Base-by-base conservation (phyloP, 345 rosid genomes). In the Turritis glabra region DNA sequence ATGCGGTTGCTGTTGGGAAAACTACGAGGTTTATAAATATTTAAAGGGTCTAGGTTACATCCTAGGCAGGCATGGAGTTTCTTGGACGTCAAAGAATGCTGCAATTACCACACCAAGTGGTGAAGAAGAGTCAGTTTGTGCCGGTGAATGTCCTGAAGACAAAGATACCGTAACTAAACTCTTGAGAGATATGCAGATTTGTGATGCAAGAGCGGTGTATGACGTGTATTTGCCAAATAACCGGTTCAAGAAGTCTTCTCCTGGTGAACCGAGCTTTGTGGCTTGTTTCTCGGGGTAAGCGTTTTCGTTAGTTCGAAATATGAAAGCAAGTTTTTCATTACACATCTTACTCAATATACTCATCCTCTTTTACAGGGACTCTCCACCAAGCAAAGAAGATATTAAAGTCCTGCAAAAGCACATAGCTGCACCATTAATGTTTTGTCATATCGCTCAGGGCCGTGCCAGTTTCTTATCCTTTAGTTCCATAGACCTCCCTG, bases 211-310 rank as follows among this genome's bases (percentile, higher is more conserved):
- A 51, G 86, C 82, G 0, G 86, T 74, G 74, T 93, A 88, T 62
- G 89, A 89, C 41, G 86, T 91, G 74, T 89, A 84, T 83, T 88
- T 84, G 68, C 98, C 97, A 22, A 88, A 93, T 37, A 85, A 94
- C 78, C 84, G 84, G 71, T 93, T 89, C 79, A 89, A 85, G 77
- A 93, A 93, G 83, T 84, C 97, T 57, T 80, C 84, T 65, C 98
- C 97, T 5, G 95, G 92, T 63, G 86, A 87, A 76, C 95, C 96
- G 4, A 83, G 75, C 77, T 91, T 81, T 51, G 35, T 83, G 19
- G 83, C 92, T 56, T 85, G 80, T 82, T 65, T 87, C 67, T 80
- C 82, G 0, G 79, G 92, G 98, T 91, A 83, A 21, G 29, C 13
- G 3, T 53, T 71, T 64, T 27, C 8, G 5, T 66, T 26, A 21